Evolutionary conservation across 2,329 filamentous ascomycete species (phyloP).

Genomic region (Colletotrichum aenigma): DNA sequence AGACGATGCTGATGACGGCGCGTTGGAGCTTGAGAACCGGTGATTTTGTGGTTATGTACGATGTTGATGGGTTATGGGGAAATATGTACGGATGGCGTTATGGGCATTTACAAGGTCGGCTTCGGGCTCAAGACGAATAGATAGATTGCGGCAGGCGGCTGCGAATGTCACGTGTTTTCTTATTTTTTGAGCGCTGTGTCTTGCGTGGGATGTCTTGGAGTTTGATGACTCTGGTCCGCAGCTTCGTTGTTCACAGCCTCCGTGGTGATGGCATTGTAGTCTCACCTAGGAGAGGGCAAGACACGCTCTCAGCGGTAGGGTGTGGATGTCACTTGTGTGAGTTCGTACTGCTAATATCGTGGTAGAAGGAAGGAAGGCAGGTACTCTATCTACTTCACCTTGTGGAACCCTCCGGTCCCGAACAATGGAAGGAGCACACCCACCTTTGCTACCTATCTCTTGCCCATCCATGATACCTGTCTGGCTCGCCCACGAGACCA

Average conservation of each 20-base stretch:
- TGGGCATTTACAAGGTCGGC: neutral
- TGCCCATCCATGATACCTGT: neutral
- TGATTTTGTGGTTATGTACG: slow-evolving; percentile 15
- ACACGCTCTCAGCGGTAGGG: neutral
- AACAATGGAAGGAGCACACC: neutral
- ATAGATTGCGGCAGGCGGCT: neutral
- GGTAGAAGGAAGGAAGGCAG: neutral
- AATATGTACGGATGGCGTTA: neutral
- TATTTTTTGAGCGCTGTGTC: neutral
- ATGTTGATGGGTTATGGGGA: neutral
- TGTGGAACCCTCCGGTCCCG: neutral
- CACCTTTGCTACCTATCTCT: neutral
- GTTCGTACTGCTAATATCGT: neutral
- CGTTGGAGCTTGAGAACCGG: slow-evolving; percentile 47
- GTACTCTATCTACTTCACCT: neutral
- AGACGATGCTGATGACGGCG: slow-evolving; percentile 41
- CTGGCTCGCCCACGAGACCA: neutral
- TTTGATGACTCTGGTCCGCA: neutral
- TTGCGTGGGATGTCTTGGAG: neutral
- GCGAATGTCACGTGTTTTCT: neutral
- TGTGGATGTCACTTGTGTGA: neutral
- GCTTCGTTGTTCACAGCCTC: neutral
- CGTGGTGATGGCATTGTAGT: neutral
- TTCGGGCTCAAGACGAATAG: neutral
- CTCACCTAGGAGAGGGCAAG: neutral